Evolutionary conservation across 2,329 filamentous ascomycete genomes (phyloP), one percentile per base, ranked within the genome.

Genomic region (Trichoderma atroviride): DNA sequence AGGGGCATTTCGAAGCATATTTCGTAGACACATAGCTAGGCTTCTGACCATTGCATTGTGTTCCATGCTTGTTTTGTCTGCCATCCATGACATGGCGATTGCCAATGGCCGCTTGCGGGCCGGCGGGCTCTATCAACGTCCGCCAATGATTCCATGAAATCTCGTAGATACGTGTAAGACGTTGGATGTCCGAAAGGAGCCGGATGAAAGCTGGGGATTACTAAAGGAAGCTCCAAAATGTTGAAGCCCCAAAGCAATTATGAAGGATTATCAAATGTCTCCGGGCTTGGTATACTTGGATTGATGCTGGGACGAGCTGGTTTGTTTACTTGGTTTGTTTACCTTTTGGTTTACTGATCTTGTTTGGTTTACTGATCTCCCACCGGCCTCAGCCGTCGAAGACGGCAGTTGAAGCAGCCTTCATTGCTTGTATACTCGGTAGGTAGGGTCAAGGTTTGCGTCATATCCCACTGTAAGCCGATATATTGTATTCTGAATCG

Each of bases 71-170:
- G 63, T 58, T 66, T 50, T 19, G 53, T 47, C 53, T 50, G 37
- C 50, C 19, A 33, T 24, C 50, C 50, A 24, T 19, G 27, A 47
- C 14, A 22, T 47, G 53, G 35, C n/a, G 53, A 66, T 66, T 33
- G 31, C 22, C 27, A 22, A 35, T 58, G n/a, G 63, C 63, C 63
- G 52, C 63, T 24, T 57, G 27, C 63, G 63, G 63, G 53, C 63
- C 53, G 63, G 7, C 53, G 63, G 63, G n/a, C 63, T 67, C 40
- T n/a, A 52, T 52, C 55, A 52, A 29, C 16, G 10, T 59, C 63
- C 40, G 62, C 29, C 58, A 35, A 27, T 43, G 14, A n/a, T 29
- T 43, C 40, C 29, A 43, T 43, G 35, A 52, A 52, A 9, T 16
- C 40, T 43, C 40, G 43, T 50, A 50, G 47, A 24, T 50, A 50